Percentiles rank a stretch among this genome's conserved stretches.
These are phyloP conservation scores for Scleroderma bovista DNA, from an alignment of 768 basidiomycete genomes.

Conservation along the genomic window DNA sequence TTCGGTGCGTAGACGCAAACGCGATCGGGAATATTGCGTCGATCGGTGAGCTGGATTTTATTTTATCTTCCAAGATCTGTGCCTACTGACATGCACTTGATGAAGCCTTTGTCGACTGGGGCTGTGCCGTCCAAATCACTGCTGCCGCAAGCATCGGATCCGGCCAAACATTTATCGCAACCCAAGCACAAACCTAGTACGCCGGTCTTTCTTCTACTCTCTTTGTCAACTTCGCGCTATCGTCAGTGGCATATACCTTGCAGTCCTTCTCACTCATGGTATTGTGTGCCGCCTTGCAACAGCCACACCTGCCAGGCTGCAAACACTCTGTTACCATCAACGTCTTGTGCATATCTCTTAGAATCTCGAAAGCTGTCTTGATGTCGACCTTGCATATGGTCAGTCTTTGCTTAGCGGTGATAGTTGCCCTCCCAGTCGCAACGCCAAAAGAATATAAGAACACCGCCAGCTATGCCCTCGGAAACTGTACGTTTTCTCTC, in stretches of 20 bases:
- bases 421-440: constrained; percentile 62
- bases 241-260: constrained; percentile 58
- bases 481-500: constrained; percentile 40
- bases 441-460: constrained; percentile 59
- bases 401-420: constrained; percentile 60
- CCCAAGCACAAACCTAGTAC: constrained; percentile 23
- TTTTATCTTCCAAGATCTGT: constrained; percentile 1
- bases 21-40: constrained; percentile 47
- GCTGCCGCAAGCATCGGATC: constrained; percentile 58
- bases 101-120: constrained; percentile 65
- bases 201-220: no score
- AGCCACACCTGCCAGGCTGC: constrained; percentile 57
- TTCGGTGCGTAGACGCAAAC: constrained; percentile 36
- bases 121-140: constrained; percentile 57
- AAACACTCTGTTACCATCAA: constrained; percentile 70
- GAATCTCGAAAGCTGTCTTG: no score
- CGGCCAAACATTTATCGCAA: constrained; percentile 32
- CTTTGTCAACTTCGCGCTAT: no score
- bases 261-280: constrained; percentile 56
- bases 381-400: no score
- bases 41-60: constrained; percentile 22
- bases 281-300: constrained; percentile 66
- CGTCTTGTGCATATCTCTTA: constrained; percentile 37
- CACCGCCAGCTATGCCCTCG: constrained; percentile 54
- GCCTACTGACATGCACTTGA: no score